Base-by-base conservation (phyloP, 805 yeast species). In the Candida fluviatilis region DNA sequence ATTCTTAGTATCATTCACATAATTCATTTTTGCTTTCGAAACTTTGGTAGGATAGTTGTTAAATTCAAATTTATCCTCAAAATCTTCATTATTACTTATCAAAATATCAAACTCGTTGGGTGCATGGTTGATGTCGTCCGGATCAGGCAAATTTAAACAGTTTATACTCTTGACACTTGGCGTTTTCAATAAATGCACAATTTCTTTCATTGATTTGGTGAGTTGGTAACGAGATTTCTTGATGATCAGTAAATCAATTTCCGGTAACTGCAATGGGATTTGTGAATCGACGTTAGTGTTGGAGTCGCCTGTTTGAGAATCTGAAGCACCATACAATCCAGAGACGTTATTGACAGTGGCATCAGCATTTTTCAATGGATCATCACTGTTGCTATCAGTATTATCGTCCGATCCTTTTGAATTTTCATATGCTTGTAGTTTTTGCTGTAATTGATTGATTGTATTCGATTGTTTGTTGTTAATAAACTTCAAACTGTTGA, bases 401-500 rank as follows among this genome's bases (percentile, higher is more conserved):
- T n/a, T n/a, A n/a, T n/a, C n/a, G n/a, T n/a, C n/a, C n/a, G n/a
- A n/a, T n/a, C n/a, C 21, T 30, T 35, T 28, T 19, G 30, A 36
- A 7, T 17, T 15, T 32, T 40, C 45, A 21, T 47, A 37, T 19
- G 27, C 14, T 12, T 14, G 32, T 36, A 56, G 45, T 36, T 56
- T 61, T 17, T 46, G 42, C 45, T 71, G 70, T 39, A 76, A 52
- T 35, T 59, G 52, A n/a, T 52, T 49, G 18, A 76, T 67, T 31
- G 55, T 55, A n/a, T 57, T 35, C 17, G 55, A 55, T 38, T 75
- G 70, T 35, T 61, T 67, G 31, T 66, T 71, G 46, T 70, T 72
- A 27, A 64, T 47, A 37, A 64, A 57, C 35, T 61, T 60, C 33
- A 74, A 50, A 2, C 71, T 46, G 45, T 75, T 76, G 27, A 76